Base-by-base conservation (phyloP, 2,329 filamentous ascomycete genomes). In the Pyricularia pennisetigena region DNA sequence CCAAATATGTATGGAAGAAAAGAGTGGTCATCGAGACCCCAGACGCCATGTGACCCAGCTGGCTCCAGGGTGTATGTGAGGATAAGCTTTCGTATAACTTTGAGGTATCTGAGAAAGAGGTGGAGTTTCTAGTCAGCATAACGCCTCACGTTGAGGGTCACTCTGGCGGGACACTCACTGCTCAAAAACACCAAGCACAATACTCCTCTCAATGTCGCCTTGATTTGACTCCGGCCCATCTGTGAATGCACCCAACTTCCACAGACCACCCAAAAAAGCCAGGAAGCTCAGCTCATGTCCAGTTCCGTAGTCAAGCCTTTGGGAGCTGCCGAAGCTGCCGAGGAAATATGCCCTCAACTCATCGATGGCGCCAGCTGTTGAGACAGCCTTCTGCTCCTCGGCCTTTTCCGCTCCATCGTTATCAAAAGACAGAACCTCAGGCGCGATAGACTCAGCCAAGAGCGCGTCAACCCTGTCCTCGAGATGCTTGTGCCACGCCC, bases 11-110 rank as follows among this genome's bases (percentile, higher is more conserved):
- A 99, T 0, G 95, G 91, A 29, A 95, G 78, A 77, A 99, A 98
- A 9, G 88, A 94, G 79, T 99, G 94, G 77, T 99, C 95, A 76
- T 99, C 95, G n/a, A 99, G 84, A 24, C 95, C 95, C 95, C 95
- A 99, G 24, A 99, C 95, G 3, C 95, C 95, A 76, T 98, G 95
- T 1, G 94, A 97, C 2, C 95, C 95, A 6, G 95, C 95, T 4
- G 95, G 95, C 76, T 99, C 95, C 24, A 99, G 86, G 0, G 90
- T 97, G 77, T 98, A 99, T 2, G 89, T 94, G 66, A 92, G 82
- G 73, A 99, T 97, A 10, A 99, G 83, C 61, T 86, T 88, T 57
- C 95, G 89, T 64, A 97, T 83, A 1, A 98, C 88, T 35, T 82
- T 81, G n/a, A 97, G 82, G 74, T 97, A 97, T 59, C 90, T 93